A percentile compares a stretch with the other conserved stretches of the same genome.
Evolutionary conservation across 2,329 filamentous ascomycete genomes (phyloP).

Genomic region (Cadophora sp.): DNA sequence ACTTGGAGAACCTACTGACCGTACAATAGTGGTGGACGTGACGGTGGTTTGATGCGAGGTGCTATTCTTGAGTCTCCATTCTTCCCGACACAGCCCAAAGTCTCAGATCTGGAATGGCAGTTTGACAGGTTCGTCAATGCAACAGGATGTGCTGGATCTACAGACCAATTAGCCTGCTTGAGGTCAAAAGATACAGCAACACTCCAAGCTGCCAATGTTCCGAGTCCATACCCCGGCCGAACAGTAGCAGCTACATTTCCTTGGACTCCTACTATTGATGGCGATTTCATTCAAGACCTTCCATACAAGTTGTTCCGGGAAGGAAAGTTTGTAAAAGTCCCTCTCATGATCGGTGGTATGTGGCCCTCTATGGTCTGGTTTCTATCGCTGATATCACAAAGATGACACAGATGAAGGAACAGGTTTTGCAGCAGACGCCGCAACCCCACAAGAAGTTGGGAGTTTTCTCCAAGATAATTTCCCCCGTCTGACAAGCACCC

Average conservation of each 20-base stretch:
- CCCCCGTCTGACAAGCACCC: conserved; percentile 43
- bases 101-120: conserved; percentile 50
- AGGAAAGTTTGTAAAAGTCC: conserved; percentile 49
- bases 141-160: conserved; percentile 43
- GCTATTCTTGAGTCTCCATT: conserved; percentile 47
- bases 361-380: neutral
- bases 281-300: conserved; percentile 50
- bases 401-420: conserved; percentile 64
- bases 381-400: conserved; percentile 11
- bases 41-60: conserved; percentile 41
- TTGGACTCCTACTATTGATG: conserved; percentile 52
- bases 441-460: conserved; percentile 44
- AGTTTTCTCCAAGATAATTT: conserved; percentile 49
- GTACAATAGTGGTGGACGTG: conserved; percentile 47
- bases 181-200: conserved; percentile 45
- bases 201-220: conserved; percentile 49
- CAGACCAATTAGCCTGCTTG: conserved; percentile 48
- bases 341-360: conserved; percentile 49
- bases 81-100: conserved; percentile 49
- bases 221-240: conserved; percentile 48
- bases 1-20: conserved; percentile 2
- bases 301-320: conserved; percentile 48
- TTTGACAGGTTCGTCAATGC: conserved; percentile 48
- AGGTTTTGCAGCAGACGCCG: conserved; percentile 54
- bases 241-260: conserved; percentile 47